Evolutionary conservation across 306 rosid genomes (phyloP), one percentile per base, ranked within the genome.

Genomic region (Abrus precatorius): DNA sequence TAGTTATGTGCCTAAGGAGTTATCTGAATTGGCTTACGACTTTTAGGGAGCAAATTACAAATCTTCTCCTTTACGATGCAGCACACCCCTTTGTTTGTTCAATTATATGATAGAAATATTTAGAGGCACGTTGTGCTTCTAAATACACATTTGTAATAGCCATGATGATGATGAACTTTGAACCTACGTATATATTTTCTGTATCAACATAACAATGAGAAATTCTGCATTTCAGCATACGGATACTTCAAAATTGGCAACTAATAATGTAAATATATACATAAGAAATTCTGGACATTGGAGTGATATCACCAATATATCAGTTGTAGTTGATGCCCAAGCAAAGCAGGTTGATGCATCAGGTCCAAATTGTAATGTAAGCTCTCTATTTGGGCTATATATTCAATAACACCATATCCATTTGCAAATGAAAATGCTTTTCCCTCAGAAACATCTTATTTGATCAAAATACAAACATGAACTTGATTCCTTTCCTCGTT

Each of bases 301-400:
- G 12, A 84, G 89, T 84, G 82, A 64, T 74, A 90, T 87, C 78
- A 83, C 74, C 83, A 87, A 66, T 75, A 20, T 55, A 36, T 69
- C 72, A 47, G 60, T 75, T 62, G 41, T 67, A 79, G 78, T 64
- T 76, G 89, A 85, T 87, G 90, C 85, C 62, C 83, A 72, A 86
- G 69, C 63, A 55, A 86, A 84, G 40, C 29, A 10, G 90, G 85
- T 74, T 87, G 87, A 89, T 83, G 74, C 83, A 87, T 92, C 85
- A 86, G 81, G 52, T 85, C 88, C 90, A 81, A 87, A 87, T 81
- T 69, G 74, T 44, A 72, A 89, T 69, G 74, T 44, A 69, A 89
- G 88, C 61, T 85, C 74, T 77, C 6, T 45, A 86, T 87, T 86
- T 92, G 86, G 87, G 87, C n/a, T 72, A 78, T 29, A 54, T 85